These are phyloP conservation scores for Erythrobasidium hasegawianum DNA, from an alignment of 1,284 basidiomycete species.

Conservation along the genomic window DNA sequence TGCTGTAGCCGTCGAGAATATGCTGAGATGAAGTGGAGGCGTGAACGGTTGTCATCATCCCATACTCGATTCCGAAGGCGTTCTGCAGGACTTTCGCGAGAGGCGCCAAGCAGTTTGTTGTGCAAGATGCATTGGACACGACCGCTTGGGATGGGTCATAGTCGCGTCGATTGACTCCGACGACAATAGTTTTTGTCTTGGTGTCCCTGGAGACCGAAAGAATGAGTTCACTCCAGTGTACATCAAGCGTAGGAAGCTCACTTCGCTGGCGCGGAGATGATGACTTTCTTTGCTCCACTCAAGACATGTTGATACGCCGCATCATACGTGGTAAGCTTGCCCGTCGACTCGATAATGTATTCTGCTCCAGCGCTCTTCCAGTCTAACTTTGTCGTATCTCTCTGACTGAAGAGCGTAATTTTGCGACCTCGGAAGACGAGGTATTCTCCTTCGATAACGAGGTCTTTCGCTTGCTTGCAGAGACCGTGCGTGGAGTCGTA, in stretches of 20 bases:
- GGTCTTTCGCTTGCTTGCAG: constrained; percentile 42
- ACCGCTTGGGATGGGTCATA: constrained; percentile 48
- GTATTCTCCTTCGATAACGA: constrained; percentile 45
- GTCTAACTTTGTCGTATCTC: constrained; percentile 49
- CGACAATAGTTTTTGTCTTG: constrained; percentile 46
- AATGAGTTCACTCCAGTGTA: not conserved
- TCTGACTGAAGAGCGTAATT: constrained; percentile 50
- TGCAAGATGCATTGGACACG: constrained; percentile 51
- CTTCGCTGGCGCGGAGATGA: constrained; percentile 52
- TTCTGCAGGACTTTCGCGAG: constrained; percentile 50
- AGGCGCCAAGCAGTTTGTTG: constrained; percentile 53
- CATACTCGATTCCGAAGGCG: constrained; percentile 50
- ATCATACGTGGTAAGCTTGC: constrained; percentile 34
- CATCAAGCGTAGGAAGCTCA: constrained; percentile 41
- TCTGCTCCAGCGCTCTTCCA: constrained; percentile 50
- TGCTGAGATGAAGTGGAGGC: constrained; percentile 51
- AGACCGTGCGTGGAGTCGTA: constrained; percentile 52
- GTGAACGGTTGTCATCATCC: constrained; percentile 53
- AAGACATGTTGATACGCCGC: constrained; percentile 48
- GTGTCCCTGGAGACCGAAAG: constrained; percentile 20
- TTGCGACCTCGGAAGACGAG: constrained; percentile 48
- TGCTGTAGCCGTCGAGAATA: constrained; percentile 52
- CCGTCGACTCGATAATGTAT: constrained; percentile 46
- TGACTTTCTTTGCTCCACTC: constrained; percentile 50
- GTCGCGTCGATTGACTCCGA: constrained; percentile 50